A percentile compares a stretch with the other conserved stretches of the same genome.
Conservation (phyloP, 148 eudicot genomes). For the Tetragonia tetragonoides region DNA sequence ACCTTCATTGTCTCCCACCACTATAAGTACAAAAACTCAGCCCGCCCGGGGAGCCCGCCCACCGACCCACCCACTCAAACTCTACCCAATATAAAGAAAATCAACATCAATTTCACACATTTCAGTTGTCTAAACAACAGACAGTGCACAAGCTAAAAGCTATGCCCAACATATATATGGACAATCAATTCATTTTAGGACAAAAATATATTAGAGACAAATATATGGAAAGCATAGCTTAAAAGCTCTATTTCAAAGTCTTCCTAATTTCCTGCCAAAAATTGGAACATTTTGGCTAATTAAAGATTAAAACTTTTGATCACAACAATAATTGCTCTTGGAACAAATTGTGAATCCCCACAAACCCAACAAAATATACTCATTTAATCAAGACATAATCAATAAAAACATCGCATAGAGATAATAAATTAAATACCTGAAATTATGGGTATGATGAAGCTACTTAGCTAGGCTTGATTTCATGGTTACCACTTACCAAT, state of each 20-base stretch:
- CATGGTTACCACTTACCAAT: slow-evolving; percentile 3
- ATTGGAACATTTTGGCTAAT: background rate
- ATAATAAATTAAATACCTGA: background rate
- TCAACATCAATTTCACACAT: background rate
- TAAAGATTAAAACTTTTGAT: background rate
- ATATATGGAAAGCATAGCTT: no score
- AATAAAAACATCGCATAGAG: background rate
- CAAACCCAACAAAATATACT: background rate
- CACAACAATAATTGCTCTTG: background rate
- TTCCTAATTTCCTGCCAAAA: background rate
- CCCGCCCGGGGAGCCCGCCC: background rate
- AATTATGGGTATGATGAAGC: background rate
- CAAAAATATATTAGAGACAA: no score
- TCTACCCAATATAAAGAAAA: no score
- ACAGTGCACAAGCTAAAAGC: background rate
- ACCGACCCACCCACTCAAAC: background rate
- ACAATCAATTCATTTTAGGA: no score
- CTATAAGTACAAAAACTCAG: background rate
- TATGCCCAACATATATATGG: no score
- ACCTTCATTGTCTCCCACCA: background rate
- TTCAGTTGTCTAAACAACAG: background rate
- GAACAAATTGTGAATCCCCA: no score
- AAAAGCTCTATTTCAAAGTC: background rate
- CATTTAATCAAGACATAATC: background rate
- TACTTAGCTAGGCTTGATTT: background rate